Evolutionary conservation across 345 rosid genomes (phyloP), one percentile per base, ranked within the genome.

Genomic region (Anacardium occidentale): DNA sequence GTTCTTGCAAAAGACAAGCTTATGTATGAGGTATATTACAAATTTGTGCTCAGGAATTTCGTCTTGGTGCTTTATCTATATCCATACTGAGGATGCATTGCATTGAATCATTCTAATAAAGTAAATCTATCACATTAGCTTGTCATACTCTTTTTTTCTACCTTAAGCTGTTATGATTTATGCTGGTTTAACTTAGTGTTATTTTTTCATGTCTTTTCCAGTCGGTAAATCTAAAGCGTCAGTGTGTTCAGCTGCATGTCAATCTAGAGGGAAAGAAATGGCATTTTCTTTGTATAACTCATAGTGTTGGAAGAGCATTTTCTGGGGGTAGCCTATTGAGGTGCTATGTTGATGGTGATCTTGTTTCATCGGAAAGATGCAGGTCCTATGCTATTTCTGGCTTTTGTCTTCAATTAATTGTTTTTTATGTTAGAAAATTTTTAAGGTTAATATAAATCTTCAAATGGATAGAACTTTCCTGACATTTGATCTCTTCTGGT

Each of bases 281-380:
- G 97, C 95, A 94, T 79, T 91, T 90, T 81, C 88, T 94, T 78
- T 88, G 97, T 78, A 44, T 94, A 66, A 91, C 97, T 68, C 97
- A 94, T 72, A 89, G 89, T 70, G 86, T 94, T 63, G 97, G 98
- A 74, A 88, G 98, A 85, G 85, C 97, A 51, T 94, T 94, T 82
- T 94, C 97, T 74, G 98, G 97, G 66, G 97, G 98, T 70, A 94
- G 98, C 83, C 71, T 86, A 69, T 74, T 94, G 80, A 85, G 87
- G 82, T 94, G 95, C 83, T 94, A 86, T 73, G 77, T 94, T 51
- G 91, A 94, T 81, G 97, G 97, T 61, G 85, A 80, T 71, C 92
- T 90, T 75, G 89, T 90, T 57, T 89, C 95, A 71, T 94, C 98
- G 54, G 98, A 91, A 80, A 90, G 88, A 94, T 94, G 98, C 98